phyloP scores from a whole-genome alignment of 768 basidiomycete genomes.

The Tricholoma flavovirens region DNA sequence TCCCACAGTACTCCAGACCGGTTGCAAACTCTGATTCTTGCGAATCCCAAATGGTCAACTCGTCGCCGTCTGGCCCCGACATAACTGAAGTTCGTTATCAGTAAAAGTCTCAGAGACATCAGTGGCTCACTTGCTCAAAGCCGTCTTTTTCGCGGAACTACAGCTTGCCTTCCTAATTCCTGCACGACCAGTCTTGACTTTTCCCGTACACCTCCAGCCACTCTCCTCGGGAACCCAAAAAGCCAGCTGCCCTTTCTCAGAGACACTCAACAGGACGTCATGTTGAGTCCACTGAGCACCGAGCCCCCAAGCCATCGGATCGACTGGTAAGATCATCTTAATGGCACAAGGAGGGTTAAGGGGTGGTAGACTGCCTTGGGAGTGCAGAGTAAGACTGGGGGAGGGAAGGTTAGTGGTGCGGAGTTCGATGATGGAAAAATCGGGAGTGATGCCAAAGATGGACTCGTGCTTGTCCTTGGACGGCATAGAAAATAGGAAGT shows the following conservation, averaged over 20 bases:
- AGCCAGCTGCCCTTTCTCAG: constrained; percentile 69
- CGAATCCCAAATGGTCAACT: constrained; percentile 95
- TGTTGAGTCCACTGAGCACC: constrained; percentile 42
- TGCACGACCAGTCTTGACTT: constrained; percentile 63
- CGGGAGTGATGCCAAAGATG: constrained; percentile 62
- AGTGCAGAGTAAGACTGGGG: constrained; percentile 39
- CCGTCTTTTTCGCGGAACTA: constrained; percentile 90
- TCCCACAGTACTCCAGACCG: constrained; percentile 70
- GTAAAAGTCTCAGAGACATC: neutral
- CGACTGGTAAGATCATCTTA: constrained; percentile 66
- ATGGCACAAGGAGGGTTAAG: constrained; percentile 34
- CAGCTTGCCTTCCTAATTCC: constrained; percentile 71
- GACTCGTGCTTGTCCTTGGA: constrained; percentile 44
- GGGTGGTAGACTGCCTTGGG: constrained; percentile 50
- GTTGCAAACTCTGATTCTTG: constrained; percentile 90
- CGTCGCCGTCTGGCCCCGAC: constrained; percentile 52
- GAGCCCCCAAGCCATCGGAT: constrained; percentile 81
- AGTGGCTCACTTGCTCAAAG: constrained; percentile 52
- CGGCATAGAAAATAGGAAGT: constrained; percentile 62
- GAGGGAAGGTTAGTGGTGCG: constrained; percentile 30
- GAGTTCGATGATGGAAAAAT: constrained; percentile 55
- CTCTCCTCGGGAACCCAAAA: constrained; percentile 75
- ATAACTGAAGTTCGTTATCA: constrained; percentile 45
- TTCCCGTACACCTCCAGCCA: constrained; percentile 66
- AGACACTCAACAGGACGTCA: constrained; percentile 78